Base-by-base conservation (phyloP, 2,329 filamentous ascomycete genomes). In the Colletotrichum musicola region DNA sequence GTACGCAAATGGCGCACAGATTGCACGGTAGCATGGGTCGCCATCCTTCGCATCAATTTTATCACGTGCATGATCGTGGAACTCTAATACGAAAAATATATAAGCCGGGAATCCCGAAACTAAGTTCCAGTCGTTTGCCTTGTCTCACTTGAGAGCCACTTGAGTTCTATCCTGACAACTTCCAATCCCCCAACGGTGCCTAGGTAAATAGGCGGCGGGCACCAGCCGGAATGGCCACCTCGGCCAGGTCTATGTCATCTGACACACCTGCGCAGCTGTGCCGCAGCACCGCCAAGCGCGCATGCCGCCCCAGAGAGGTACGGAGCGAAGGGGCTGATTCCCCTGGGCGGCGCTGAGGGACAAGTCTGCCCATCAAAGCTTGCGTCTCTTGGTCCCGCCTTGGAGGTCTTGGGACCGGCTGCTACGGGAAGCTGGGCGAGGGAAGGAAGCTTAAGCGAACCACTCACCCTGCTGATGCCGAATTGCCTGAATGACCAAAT, bases 291-390 rank as follows among this genome's bases (percentile, higher is more conserved):
- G 25, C 22, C 12, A 30, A 51, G 18, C 22, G 30, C 6, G 12
- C 40, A n/a, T 18, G 14, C 14, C 50, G 60, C 60, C 60, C 60
- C 50, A 35, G 27, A 18, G 18, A 47, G 25, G 16, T 25, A 56
- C 27, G 60, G 10, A 6, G 9, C 22, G 9, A 16, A 42, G 1
- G n/a, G 14, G 6, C 30, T 35, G 30, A 9, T 7, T 2, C 7
- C 16, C 18, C n/a, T 25, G 20, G 16, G 35, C n/a, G 18, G 12
- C 25, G 30, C 40, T 7, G 10, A 44, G 42, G 27, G 27, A 35
- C 49, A 30, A 18, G 25, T 22, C 30, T 35, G 59, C n/a, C 59
- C 16, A 51, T 47, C 2, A 20, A 30, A 40, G 20, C 47, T 18
- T 61, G 6, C 9, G 9, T 50, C 47, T 3, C 35, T 42, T 20